A percentile compares a stretch with the other conserved stretches of the same genome.
Conservation (phyloP, 1,284 basidiomycete species). For the Inonotus hispidus region DNA sequence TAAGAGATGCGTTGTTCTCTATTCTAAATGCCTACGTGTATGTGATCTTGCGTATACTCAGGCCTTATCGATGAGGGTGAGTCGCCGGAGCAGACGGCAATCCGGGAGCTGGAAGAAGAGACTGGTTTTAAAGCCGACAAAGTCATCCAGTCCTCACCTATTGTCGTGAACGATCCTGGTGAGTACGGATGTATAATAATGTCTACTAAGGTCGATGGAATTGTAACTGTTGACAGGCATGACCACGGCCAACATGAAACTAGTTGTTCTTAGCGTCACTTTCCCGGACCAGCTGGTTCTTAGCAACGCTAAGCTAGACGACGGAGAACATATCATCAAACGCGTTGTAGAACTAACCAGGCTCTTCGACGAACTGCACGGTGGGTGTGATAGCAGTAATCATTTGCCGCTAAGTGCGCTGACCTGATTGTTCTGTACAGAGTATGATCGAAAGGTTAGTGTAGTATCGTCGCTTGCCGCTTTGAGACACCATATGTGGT, state of each 20-base stretch:
- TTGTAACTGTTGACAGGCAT: conserved; percentile 47
- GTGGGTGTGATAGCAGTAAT: conserved; percentile 40
- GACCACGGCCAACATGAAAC: conserved; percentile 80
- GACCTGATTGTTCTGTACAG: conserved; percentile 33
- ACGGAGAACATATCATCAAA: conserved; percentile 78
- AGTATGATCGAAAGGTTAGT: conserved; percentile 57
- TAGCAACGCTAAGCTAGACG: conserved; percentile 65
- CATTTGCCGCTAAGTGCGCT: neutral
- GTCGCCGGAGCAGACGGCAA: conserved; percentile 68
- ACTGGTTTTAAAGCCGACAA: conserved; percentile 74
- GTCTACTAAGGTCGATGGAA: neutral
- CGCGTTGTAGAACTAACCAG: conserved; percentile 65
- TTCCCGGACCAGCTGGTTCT: conserved; percentile 54
- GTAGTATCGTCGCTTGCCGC: neutral
- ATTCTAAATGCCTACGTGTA: neutral
- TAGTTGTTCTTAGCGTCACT: conserved; percentile 59
- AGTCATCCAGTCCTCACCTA: conserved; percentile 61
- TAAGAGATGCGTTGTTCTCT: conserved; percentile 22
- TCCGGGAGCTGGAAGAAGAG: conserved; percentile 87
- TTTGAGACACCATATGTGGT: neutral
- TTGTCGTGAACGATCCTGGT: conserved; percentile 78
- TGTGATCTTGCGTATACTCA: conserved; percentile 23
- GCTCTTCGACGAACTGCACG: conserved; percentile 57
- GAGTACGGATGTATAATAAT: conserved; percentile 19
- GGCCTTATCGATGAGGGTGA: conserved; percentile 82